Percentiles rank a stretch among this genome's conserved stretches.
Evolutionary conservation across 148 eudicot genomes (phyloP).

Genomic region (Tetragonia tetragonoides): DNA sequence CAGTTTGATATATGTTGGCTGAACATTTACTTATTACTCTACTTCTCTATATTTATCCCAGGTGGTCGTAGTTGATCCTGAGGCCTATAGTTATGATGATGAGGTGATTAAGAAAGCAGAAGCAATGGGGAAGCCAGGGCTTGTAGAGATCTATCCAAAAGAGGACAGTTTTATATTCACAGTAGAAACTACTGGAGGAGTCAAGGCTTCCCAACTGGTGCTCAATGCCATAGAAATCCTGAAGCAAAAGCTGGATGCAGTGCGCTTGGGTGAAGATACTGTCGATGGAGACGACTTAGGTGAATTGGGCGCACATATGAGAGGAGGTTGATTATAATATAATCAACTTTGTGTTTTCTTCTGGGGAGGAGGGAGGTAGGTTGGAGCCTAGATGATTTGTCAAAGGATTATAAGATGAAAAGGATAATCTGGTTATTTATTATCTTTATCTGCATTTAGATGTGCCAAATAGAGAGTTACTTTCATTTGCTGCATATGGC

Average conservation of each 20-base stretch:
- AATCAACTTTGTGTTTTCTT: no score
- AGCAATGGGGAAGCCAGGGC: conserved; percentile 85
- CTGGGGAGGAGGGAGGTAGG: no score
- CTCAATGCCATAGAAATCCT: conserved; percentile 84
- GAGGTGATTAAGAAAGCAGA: conserved; percentile 92
- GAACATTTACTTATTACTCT: background rate
- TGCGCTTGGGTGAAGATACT: conserved; percentile 82
- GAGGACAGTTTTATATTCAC: conserved; percentile 94
- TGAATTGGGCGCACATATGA: conserved; percentile 92
- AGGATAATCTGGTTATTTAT: no score
- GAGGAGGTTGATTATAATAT: conserved; percentile 51
- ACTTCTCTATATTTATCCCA: conserved; percentile 16
- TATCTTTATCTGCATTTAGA: no score
- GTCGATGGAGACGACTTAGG: conserved; percentile 91
- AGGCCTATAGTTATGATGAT: conserved; percentile 87
- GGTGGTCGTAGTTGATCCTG: conserved; percentile 78
- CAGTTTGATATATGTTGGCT: background rate
- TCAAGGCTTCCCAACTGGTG: conserved; percentile 82
- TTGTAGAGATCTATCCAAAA: conserved; percentile 72
- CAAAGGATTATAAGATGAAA: no score
- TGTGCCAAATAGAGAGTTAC: no score
- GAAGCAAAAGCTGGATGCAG: conserved; percentile 90
- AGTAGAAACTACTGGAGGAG: conserved; percentile 92
- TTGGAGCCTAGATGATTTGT: no score
- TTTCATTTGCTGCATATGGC: no score